phyloP scores from a whole-genome alignment of 2,329 filamentous ascomycete genomes.

The Seiridium cupressi region DNA sequence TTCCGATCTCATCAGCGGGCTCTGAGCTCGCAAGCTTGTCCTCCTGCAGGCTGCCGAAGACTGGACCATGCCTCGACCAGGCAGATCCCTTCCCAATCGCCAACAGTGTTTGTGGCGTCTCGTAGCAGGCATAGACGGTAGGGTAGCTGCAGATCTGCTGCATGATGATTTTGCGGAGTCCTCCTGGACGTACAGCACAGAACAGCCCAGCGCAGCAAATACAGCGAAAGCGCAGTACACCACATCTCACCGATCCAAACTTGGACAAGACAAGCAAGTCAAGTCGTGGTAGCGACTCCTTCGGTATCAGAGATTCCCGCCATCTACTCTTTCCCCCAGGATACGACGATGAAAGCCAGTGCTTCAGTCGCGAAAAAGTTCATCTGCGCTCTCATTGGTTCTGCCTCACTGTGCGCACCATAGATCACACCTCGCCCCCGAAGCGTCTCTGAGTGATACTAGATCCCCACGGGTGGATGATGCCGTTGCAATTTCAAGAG shows the following conservation, averaged over 20 bases:
- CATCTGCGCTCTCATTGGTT: not conserved
- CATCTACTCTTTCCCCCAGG: not conserved
- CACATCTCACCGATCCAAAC: not conserved
- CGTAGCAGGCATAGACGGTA: conserved; percentile 41
- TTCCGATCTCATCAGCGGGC: conserved; percentile 25
- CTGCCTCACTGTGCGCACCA: not conserved
- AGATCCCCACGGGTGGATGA: conserved; percentile 14
- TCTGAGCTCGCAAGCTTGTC: conserved; percentile 26
- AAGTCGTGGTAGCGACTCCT: not conserved
- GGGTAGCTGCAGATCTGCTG: conserved; percentile 48
- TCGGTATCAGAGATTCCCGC: too few species aligned
- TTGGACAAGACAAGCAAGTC: conserved; percentile 12
- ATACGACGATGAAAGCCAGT: not conserved
- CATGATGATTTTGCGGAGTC: conserved; percentile 27
- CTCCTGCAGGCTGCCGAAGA: conserved; percentile 40
- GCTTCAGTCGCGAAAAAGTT: not conserved
- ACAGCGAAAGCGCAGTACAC: not conserved
- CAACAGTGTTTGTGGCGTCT: conserved; percentile 46
- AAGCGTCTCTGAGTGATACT: conserved; percentile 16
- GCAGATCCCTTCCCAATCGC: conserved; percentile 37
- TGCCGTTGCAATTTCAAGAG: conserved; percentile 15
- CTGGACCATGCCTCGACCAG: conserved; percentile 32
- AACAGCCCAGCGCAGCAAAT: not conserved
- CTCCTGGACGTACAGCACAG: not conserved
- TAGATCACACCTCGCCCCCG: conserved; percentile 1